phyloP scores from a whole-genome alignment of 306 rosid species.

The Rubus idaeus region DNA sequence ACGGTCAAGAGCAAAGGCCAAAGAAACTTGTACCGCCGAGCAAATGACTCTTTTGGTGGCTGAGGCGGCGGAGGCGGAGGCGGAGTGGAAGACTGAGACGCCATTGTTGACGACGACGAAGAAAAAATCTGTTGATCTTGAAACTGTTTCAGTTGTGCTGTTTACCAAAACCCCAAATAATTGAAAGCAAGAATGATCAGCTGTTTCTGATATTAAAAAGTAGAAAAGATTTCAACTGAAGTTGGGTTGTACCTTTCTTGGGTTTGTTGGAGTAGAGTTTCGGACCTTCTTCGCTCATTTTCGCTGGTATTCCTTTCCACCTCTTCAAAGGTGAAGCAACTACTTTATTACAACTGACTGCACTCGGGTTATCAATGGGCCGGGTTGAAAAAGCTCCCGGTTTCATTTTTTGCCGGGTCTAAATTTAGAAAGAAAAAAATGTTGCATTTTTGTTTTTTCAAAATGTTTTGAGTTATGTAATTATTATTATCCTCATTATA shows the following conservation, averaged over 20 bases:
- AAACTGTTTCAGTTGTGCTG: conserved; percentile 59
- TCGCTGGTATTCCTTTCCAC: neutral
- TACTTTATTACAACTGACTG: no score
- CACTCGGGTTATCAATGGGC: neutral
- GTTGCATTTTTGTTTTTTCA: no score
- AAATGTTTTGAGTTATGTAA: no score
- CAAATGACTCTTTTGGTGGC: conserved; percentile 65
- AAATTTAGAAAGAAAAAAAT: no score
- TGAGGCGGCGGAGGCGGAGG: conserved; percentile 40
- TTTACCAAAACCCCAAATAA: conserved; percentile 24
- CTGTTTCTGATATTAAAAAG: neutral
- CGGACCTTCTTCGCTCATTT: conserved; percentile 59
- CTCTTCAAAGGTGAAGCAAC: no score
- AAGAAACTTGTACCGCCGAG: conserved; percentile 70
- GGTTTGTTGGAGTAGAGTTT: conserved; percentile 72
- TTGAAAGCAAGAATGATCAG: conserved; percentile 13
- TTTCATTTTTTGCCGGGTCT: no score
- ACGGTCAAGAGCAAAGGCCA: conserved; percentile 86
- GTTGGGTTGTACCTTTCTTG: conserved; percentile 47
- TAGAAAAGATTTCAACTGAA: neutral
- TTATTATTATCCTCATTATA: no score
- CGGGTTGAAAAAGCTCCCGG: neutral
- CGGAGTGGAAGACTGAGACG: conserved; percentile 34
- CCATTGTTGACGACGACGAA: conserved; percentile 42
- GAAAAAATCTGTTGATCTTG: conserved; percentile 38